Conservation (phyloP, 768 basidiomycete species). For the Mycena latifolia region DNA sequence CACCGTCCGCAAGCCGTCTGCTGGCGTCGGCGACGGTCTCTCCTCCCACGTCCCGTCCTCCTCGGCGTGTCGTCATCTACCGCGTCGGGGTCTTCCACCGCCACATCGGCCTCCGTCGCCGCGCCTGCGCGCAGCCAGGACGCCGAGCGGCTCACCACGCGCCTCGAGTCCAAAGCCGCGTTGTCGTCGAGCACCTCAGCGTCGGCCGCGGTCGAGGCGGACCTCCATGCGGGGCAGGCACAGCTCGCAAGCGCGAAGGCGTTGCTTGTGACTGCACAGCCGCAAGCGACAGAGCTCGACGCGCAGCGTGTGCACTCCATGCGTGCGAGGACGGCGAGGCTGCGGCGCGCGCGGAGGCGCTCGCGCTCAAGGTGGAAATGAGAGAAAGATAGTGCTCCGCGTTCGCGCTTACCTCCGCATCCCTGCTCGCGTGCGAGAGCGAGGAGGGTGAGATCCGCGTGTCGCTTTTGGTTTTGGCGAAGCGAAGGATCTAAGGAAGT, state of each 20-base stretch:
- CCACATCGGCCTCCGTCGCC: background rate
- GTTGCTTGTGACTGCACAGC: slow-evolving; percentile 12
- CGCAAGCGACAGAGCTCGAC: slow-evolving; percentile 8
- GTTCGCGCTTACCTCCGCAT: slow-evolving; percentile 53
- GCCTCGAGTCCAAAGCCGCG: slow-evolving; percentile 15
- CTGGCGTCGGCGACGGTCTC: slow-evolving; percentile 1
- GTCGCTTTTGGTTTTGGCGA: slow-evolving; percentile 77
- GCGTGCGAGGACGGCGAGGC: slow-evolving; percentile 77
- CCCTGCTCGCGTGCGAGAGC: slow-evolving; percentile 72
- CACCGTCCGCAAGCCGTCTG: slow-evolving; percentile 29
- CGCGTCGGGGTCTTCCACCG: slow-evolving; percentile 15
- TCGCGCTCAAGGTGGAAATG: slow-evolving; percentile 73
- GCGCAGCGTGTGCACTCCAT: slow-evolving; percentile 17
- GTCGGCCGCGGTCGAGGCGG: slow-evolving; percentile 2
- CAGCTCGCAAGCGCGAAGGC: slow-evolving; percentile 19
- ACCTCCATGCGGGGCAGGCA: slow-evolving; percentile 15
- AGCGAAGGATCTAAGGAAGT: slow-evolving; percentile 76
- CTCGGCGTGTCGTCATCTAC: slow-evolving; percentile 9
- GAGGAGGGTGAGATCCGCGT: slow-evolving; percentile 70
- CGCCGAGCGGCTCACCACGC: slow-evolving; percentile 28
- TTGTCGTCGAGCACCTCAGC: background rate
- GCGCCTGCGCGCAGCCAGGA: slow-evolving; percentile 33
- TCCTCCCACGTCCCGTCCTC: slow-evolving; percentile 29
- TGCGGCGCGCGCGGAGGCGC: slow-evolving; percentile 70
- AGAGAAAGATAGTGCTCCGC: slow-evolving; percentile 56